Conservation (phyloP, 2,329 filamentous ascomycete genomes). For the Tolypocladium cylindrosporum region DNA sequence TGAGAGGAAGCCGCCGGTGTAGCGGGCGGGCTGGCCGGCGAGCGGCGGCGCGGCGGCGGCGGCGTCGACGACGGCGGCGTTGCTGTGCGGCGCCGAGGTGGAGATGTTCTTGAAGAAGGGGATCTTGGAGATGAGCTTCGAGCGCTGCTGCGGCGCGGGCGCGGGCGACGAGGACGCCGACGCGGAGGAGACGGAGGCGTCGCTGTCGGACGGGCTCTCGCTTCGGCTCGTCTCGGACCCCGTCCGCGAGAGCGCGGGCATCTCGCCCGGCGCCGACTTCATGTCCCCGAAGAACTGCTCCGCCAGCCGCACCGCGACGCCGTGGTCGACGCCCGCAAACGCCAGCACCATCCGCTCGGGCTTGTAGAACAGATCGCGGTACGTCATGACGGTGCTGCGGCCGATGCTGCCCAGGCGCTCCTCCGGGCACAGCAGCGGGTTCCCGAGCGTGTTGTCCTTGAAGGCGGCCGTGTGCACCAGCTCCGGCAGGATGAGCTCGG, state of each 20-base stretch:
- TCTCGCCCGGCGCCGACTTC: slow-evolving; percentile 35
- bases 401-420: slow-evolving; percentile 72
- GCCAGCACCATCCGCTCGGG: slow-evolving; percentile 91
- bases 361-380: slow-evolving; percentile 73
- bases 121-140: slow-evolving; percentile 68
- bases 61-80: slow-evolving; percentile 42
- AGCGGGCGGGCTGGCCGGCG: slow-evolving; percentile 57
- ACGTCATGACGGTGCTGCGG: slow-evolving; percentile 61
- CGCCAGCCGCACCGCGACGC: slow-evolving; percentile 66
- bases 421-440: slow-evolving; percentile 82
- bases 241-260: slow-evolving; percentile 39
- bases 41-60: slow-evolving; percentile 22
- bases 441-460: slow-evolving; percentile 91
- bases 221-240: slow-evolving; percentile 45
- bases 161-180: slow-evolving; percentile 18
- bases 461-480: slow-evolving; percentile 92
- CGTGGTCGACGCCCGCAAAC: slow-evolving; percentile 83
- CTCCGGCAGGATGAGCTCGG: slow-evolving; percentile 90
- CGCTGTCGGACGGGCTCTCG: slow-evolving; percentile 24
- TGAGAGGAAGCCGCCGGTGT: slow-evolving; percentile 91
- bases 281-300: slow-evolving; percentile 90
- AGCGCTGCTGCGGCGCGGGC: slow-evolving; percentile 30
- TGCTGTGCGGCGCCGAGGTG: slow-evolving; percentile 56
- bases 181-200: slow-evolving; percentile 22
- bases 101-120: slow-evolving; percentile 87